Conservation (phyloP, 495 filamentous ascomycete species). For the Tuber melanosporum region DNA sequence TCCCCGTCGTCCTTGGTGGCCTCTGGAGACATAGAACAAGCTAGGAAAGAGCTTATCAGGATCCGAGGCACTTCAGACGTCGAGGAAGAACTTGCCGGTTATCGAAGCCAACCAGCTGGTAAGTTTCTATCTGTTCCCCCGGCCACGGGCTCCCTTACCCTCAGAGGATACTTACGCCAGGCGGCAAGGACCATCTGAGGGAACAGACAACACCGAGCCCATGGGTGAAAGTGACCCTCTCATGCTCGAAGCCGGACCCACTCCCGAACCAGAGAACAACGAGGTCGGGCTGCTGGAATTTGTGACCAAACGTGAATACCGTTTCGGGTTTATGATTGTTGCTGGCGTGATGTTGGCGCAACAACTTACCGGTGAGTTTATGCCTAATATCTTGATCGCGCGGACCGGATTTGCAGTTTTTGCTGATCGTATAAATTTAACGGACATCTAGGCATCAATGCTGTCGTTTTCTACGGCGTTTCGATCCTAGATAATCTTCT, state of each 20-base stretch:
- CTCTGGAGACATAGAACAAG: slow-evolving; percentile 54
- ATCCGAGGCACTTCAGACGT: slow-evolving; percentile 70
- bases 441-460: slow-evolving; percentile 62
- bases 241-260: slow-evolving; percentile 42
- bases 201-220: neutral
- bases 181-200: neutral
- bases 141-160: neutral
- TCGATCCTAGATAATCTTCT: slow-evolving; percentile 71
- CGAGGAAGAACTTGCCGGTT: slow-evolving; percentile 63
- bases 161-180: slow-evolving; percentile 8
- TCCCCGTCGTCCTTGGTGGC: slow-evolving; percentile 80
- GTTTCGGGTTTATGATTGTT: slow-evolving; percentile 74
- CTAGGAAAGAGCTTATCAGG: slow-evolving; percentile 60
- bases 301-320: slow-evolving; percentile 49
- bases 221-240: slow-evolving; percentile 1
- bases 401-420: neutral
- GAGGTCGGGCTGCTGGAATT: slow-evolving; percentile 22
- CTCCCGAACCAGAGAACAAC: slow-evolving; percentile 5
- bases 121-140: neutral
- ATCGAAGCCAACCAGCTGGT: slow-evolving; percentile 26
- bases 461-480: slow-evolving; percentile 96
- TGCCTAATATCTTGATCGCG: neutral
- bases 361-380: slow-evolving; percentile 60
- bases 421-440: slow-evolving; percentile 1
- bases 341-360: slow-evolving; percentile 88